phyloP scores from a whole-genome alignment of 331 rosid species.

The Pyrus hybrid region DNA sequence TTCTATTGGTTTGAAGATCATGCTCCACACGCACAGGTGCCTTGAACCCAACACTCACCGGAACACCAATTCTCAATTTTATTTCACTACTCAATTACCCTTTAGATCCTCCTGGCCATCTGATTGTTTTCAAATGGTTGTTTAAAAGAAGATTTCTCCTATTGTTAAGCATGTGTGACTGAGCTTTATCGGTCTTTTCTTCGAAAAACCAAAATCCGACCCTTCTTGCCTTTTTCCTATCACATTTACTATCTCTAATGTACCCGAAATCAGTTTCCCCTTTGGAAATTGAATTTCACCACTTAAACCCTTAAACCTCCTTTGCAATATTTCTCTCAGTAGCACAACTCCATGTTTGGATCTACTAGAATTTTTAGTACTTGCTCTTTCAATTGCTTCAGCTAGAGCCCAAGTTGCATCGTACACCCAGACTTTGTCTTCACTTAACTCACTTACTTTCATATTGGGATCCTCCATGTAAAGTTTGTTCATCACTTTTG shows the following conservation, averaged over 20 bases:
- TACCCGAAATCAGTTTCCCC: not conserved
- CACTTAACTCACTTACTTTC: not conserved
- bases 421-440: not conserved
- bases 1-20: not conserved
- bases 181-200: not conserved
- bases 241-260: constrained; percentile 10
- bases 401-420: constrained; percentile 12
- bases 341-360: not conserved
- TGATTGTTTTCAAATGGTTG: not conserved
- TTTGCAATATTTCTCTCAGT: not conserved
- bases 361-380: not conserved
- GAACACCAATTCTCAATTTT: constrained; percentile 15
- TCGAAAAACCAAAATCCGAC: not conserved
- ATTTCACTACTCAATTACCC: not conserved
- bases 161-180: not conserved
- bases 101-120: constrained; percentile 21
- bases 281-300: constrained; percentile 3
- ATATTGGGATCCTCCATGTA: not conserved
- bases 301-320: constrained; percentile 11
- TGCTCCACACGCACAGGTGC: not conserved
- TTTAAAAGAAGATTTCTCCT: not conserved
- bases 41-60: not conserved
- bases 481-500: not conserved
- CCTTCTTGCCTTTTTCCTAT: constrained; percentile 2
- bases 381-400: constrained; percentile 11